Evolutionary conservation across 805 yeast species (phyloP).

Genomic region (Wickerhamiella sergipiensis): DNA sequence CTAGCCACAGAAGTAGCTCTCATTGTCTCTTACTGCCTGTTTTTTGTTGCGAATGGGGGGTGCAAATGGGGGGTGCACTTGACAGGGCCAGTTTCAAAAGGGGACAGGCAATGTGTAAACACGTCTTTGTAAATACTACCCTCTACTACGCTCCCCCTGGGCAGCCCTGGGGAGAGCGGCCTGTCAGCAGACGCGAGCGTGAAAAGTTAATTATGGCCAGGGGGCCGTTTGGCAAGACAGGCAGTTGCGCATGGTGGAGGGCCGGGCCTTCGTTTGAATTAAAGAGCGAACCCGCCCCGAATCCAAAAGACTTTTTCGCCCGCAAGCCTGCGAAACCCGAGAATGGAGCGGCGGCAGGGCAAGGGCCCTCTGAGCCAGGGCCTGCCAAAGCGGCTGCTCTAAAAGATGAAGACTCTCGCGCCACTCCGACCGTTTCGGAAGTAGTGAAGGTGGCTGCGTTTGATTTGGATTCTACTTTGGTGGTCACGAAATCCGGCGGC

Average conservation of each 20-base stretch:
- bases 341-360: background rate
- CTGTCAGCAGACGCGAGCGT: background rate
- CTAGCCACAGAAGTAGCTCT: background rate
- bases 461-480: conserved; percentile 75
- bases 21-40: background rate
- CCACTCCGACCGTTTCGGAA: background rate
- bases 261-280: background rate
- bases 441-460: conserved; percentile 45
- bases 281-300: background rate
- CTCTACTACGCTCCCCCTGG: background rate
- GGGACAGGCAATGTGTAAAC: background rate
- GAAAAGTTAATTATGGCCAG: background rate
- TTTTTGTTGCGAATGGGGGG: too few relatives aligned
- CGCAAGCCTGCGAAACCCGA: background rate
- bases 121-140: background rate
- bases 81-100: background rate
- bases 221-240: background rate
- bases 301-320: background rate
- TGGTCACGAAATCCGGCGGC: conserved; percentile 47
- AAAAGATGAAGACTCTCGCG: too few relatives aligned
- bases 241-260: background rate
- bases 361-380: background rate
- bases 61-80: too few relatives aligned
- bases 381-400: too few relatives aligned
- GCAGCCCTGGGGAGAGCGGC: too few relatives aligned